Conservation (phyloP, 306 rosid genomes). For the Begonia masoniana region DNA sequence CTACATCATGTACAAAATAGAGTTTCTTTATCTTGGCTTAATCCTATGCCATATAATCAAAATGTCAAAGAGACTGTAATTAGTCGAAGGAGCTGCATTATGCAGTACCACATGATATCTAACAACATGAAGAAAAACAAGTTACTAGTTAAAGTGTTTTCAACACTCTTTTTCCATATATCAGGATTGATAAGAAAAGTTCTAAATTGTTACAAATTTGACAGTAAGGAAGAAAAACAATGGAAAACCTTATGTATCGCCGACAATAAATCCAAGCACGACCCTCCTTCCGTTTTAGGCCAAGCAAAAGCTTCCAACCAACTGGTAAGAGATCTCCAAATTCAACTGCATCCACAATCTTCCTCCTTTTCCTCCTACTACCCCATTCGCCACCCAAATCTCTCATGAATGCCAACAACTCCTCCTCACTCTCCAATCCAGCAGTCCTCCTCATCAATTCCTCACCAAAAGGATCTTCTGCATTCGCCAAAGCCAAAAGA, state of each 20-base stretch:
- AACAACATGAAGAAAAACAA: too few species aligned
- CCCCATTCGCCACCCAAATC: conserved; percentile 81
- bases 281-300: conserved; percentile 68
- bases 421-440: conserved; percentile 50
- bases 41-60: too few species aligned
- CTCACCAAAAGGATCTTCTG: conserved; percentile 44
- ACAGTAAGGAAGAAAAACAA: conserved; percentile 1
- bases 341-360: conserved; percentile 53
- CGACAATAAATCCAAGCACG: conserved; percentile 85
- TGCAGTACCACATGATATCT: too few species aligned
- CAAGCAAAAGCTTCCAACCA: conserved; percentile 75
- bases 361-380: conserved; percentile 70
- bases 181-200: too few species aligned
- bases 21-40: too few species aligned
- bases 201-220: too few species aligned
- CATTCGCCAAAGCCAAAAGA: conserved; percentile 18
- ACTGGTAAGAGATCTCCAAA: conserved; percentile 56
- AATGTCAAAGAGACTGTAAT: too few species aligned
- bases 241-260: conserved; percentile 55
- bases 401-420: conserved; percentile 61
- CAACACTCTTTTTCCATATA: too few species aligned
- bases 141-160: too few species aligned
- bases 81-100: too few species aligned
- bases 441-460: conserved; percentile 50
- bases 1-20: too few species aligned